Evolutionary conservation across 129 eudicot genomes (phyloP), one percentile per base, ranked within the genome.

Genomic region (Flaveria trinervia): DNA sequence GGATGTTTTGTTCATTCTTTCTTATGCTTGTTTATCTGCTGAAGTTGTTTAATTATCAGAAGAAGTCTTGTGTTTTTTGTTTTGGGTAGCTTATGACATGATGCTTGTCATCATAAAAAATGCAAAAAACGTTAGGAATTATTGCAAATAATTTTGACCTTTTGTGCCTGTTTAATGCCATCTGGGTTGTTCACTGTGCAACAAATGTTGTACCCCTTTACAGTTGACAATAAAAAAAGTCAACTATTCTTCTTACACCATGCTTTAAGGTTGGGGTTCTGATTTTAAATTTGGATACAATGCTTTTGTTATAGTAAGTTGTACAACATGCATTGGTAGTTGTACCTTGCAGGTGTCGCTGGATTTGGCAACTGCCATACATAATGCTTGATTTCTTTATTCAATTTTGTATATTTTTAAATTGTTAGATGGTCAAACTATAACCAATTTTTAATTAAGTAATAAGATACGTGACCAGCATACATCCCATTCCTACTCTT

Each of bases 1-100:
- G 85, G 75, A 79, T 79, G 82, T 74, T 75, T 85, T 86, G 85
- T 72, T 83, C 83, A 86, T 86, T 86, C 86, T 86, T 86, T 82
- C 66, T 76, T 48, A 30, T 85, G 60, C 81, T 72, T 60, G 64
- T 20, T 81, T 81, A 55, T 72, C 39, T 70, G 41, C 60, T 69
- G 55, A 48, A 23, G 51, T 61, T 57, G 73, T 70, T 80, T 50
- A 73, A 55, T 75, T 45, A 67, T 65, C 41, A 52, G 82, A 78
- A 52, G 82, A 78, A 70, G 74, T 52, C 18, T 72, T 36, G 1
- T 5, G 68, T 39, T 23, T 50, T 67, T 68, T 48, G 48, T 74
- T 74, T 67, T 71, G 81, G 66, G 30, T 78, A 45, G 65, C 79
- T 75, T 79, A 56, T 72, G 61, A 49, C 74, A 2, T 61, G 16